Conservation (phyloP, 1,284 basidiomycete species). For the Naganishia sp. region DNA sequence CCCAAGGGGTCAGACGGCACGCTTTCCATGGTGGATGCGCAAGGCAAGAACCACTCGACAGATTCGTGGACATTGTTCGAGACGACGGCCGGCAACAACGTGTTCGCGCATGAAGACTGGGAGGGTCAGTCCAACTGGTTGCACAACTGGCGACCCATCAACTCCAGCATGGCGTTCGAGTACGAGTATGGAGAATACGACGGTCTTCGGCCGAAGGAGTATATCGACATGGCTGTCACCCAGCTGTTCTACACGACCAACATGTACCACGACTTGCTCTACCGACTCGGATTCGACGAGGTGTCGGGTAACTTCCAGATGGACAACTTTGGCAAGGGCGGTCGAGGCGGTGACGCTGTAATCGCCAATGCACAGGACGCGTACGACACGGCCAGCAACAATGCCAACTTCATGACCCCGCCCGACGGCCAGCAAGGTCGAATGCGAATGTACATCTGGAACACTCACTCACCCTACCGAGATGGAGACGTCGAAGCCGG, state of each 20-base stretch:
- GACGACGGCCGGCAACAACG: conserved; percentile 88
- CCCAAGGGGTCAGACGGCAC: conserved; percentile 16
- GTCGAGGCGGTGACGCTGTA: conserved; percentile 81
- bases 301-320: conserved; percentile 95
- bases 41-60: conserved; percentile 36
- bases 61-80: conserved; percentile 63
- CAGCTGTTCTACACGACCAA: conserved; percentile 94
- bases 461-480: conserved; percentile 75
- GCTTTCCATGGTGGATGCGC: conserved; percentile 20
- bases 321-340: conserved; percentile 89
- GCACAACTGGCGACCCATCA: conserved; percentile 76
- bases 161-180: conserved; percentile 63
- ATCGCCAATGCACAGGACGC: conserved; percentile 95
- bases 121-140: conserved; percentile 75
- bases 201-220: conserved; percentile 60
- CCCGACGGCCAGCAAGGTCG: conserved; percentile 68
- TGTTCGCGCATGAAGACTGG: conserved; percentile 61
- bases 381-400: conserved; percentile 73
- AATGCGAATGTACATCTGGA: conserved; percentile 98
- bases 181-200: conserved; percentile 65
- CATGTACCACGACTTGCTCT: conserved; percentile 60
- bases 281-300: conserved; percentile 85
- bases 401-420: conserved; percentile 65
- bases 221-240: conserved; percentile 80
- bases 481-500: conserved; percentile 94